Evolutionary conservation across 768 basidiomycete species (phyloP).

Genomic region (Kondoa malvinella): DNA sequence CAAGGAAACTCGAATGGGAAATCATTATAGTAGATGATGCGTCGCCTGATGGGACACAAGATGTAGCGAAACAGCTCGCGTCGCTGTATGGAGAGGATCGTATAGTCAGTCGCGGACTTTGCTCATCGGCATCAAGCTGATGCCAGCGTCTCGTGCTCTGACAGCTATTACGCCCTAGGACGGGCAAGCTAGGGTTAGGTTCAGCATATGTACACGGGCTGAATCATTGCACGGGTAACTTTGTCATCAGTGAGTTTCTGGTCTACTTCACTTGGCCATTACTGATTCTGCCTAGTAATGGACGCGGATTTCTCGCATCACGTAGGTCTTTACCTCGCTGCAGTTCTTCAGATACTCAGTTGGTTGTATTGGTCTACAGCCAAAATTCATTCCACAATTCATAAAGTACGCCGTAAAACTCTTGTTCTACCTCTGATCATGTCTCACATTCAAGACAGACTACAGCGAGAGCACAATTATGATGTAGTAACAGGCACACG

Average conservation of each 20-base stretch:
- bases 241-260: constrained; percentile 47
- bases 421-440: neutral
- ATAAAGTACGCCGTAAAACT: constrained; percentile 42
- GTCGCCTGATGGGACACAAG: constrained; percentile 81
- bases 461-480: constrained; percentile 68
- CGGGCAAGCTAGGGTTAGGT: constrained; percentile 84
- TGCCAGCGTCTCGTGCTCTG: neutral
- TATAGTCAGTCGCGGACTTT: constrained; percentile 46
- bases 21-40: constrained; percentile 82
- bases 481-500: constrained; percentile 89
- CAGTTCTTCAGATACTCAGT: neutral
- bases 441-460: too few relatives aligned
- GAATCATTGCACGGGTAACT: constrained; percentile 74
- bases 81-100: constrained; percentile 64
- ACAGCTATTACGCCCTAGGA: constrained; percentile 64
- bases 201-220: constrained; percentile 86
- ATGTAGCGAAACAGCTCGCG: constrained; percentile 65
- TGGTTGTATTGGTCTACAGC: constrained; percentile 37
- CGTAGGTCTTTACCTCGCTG: constrained; percentile 37
- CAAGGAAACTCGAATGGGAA: constrained; percentile 63
- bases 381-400: constrained; percentile 86
- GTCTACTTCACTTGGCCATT: neutral
- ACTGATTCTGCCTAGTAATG: constrained; percentile 41
- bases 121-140: neutral
- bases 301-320: constrained; percentile 94